These are phyloP conservation scores for Penicillium lagena DNA, from an alignment of 495 filamentous ascomycete species.

Conservation along the genomic window DNA sequence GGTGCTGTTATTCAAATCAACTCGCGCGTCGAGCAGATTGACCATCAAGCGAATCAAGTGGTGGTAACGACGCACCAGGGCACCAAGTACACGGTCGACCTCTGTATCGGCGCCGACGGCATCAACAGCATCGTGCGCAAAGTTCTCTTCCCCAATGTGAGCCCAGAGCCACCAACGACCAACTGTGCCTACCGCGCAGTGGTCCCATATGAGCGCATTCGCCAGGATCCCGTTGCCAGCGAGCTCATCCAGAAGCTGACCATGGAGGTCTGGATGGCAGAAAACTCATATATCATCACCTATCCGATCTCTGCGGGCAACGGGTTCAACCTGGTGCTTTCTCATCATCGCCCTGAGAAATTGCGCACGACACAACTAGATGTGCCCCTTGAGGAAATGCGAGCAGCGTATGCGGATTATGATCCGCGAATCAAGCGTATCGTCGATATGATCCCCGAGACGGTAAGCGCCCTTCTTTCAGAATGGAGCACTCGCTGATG, in stretches of 20 bases:
- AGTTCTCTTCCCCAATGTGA: constrained; percentile 27
- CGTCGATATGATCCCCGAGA: constrained; percentile 14
- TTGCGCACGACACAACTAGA: constrained; percentile 13
- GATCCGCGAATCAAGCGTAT: constrained; percentile 16
- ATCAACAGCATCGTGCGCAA: constrained; percentile 29
- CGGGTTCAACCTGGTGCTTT: constrained; percentile 42
- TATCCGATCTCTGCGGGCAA: constrained; percentile 39
- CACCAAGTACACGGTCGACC: constrained; percentile 24
- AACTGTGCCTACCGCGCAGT: constrained; percentile 37
- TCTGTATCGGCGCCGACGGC: constrained; percentile 37
- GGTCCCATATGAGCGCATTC: constrained; percentile 30
- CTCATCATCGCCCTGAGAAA: constrained; percentile 22
- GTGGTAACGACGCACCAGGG: constrained; percentile 26
- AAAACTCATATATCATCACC: constrained; percentile 30
- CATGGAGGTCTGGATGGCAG: constrained; percentile 40
- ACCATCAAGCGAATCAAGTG: constrained; percentile 17
- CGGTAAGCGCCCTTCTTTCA: constrained; percentile 4
- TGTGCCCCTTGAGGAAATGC: constrained; percentile 25
- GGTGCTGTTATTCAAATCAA: constrained; percentile 28
- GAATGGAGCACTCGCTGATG: background rate
- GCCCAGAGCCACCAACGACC: constrained; percentile 27
- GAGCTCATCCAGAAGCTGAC: constrained; percentile 28
- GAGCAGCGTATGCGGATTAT: constrained; percentile 17
- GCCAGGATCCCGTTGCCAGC: constrained; percentile 27
- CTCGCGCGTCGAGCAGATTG: constrained; percentile 21